Percentiles rank a stretch among this genome's conserved stretches.
Evolutionary conservation across 345 rosid genomes (phyloP).

Genomic region (Corchorus olitorius): DNA sequence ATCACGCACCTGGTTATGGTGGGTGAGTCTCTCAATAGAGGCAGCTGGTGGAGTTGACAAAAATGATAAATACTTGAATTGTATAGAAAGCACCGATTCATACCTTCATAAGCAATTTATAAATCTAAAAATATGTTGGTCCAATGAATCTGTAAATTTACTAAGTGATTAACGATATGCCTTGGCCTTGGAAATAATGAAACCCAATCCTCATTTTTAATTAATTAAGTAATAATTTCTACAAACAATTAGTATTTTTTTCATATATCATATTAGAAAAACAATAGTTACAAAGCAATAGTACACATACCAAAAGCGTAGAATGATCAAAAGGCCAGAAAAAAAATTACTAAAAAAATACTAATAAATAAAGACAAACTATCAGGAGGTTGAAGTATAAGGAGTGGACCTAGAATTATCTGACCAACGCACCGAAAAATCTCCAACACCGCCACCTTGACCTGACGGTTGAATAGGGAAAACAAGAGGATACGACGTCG

Average conservation of each 20-base stretch:
- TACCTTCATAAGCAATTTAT: no score
- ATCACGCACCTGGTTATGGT: no score
- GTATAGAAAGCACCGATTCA: no score
- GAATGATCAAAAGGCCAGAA: not conserved
- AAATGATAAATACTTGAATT: no score
- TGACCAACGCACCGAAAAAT: constrained; percentile 20
- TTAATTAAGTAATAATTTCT: no score
- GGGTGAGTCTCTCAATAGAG: no score
- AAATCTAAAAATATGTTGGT: no score
- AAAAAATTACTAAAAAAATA: not conserved
- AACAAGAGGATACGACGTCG: constrained; percentile 20
- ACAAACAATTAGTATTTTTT: not conserved
- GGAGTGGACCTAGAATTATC: not conserved
- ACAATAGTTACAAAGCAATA: not conserved
- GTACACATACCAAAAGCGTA: not conserved
- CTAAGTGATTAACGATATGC: no score
- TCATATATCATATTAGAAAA: not conserved
- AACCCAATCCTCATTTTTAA: no score
- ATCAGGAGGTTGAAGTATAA: not conserved
- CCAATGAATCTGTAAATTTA: no score
- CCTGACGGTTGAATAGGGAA: constrained; percentile 21
- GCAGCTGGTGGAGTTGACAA: no score
- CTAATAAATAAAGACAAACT: not conserved
- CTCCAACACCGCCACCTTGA: constrained; percentile 10
- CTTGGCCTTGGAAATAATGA: no score